Evolutionary conservation across 192 early-diverging fungal species (phyloP), one percentile per base, ranked within the genome.

Genomic region (Coemansia sp.): DNA sequence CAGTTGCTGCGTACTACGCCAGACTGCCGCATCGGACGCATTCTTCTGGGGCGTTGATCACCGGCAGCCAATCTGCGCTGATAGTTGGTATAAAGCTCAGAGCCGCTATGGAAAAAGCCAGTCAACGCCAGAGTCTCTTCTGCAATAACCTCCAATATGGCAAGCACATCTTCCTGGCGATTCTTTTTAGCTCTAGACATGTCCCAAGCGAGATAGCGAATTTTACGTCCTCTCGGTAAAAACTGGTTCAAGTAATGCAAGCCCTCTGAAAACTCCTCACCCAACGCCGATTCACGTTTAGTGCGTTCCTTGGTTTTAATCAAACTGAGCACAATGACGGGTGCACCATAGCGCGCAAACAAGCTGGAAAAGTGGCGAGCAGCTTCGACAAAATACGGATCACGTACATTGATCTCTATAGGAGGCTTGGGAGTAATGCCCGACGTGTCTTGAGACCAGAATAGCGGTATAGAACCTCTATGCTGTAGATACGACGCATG

Each of bases 401-500:
- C 96, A 8, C 87, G 80, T 3, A 89, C 80, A 50, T 87, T 93
- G 28, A 97, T 77, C 41, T 84, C 86, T 24, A 99, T 99, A 2
- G 91, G 88, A 1, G 96, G 96, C 57, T 99, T 99, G 5, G 94
- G 91, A 3, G 86, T 83, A 83, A 99, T 89, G 9, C 84, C 86
- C n/a, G 89, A 83, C 15, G 80, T 83, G 45, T 97, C 94, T 55
- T 99, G 96, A 11, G 86, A 86, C 96, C 96, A 99, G 60, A 82
- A 89, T 11, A 99, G 63, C 5, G 96, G 96, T 45, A 99, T 99
- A 0, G 92, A 94, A 0, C 96, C 96, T 26, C 96, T 85, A 44
- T 99, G 96, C 71, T 99, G 96, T 6, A 99, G 83, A 80, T 93
- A 97, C 0, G 94, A 89, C 0, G 93, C 94, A 61, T 92, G 95